Evolutionary conservation across 169 alveolate species (phyloP), one percentile per base, ranked within the genome.

Genomic region (Theileria luwenshuni): DNA sequence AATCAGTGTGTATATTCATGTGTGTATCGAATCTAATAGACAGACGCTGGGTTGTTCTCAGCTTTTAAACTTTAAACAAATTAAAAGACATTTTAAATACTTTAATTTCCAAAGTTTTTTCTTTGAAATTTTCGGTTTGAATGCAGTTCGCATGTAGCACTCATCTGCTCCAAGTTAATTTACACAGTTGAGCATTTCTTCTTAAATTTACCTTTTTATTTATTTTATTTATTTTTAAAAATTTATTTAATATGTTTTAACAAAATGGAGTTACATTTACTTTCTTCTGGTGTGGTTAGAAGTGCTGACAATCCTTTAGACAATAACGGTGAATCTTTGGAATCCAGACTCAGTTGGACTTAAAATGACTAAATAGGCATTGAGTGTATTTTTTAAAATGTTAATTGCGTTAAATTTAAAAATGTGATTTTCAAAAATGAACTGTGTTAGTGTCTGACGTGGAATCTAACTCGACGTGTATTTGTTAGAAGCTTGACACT

Each of bases 11-110:
- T 38, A 38, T 38, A 38, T 10, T 38, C 45, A 5, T 38, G 45
- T 38, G 45, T 38, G 45, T 38, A 38, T 38, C 10, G 5, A 5
- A 38, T 10, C 10, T 38, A 7, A 7, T 10, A 38, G n/a, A n/a
- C n/a, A n/a, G n/a, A 27, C n/a, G 61, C 28, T 60, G 69, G 69
- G 69, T 25, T 25, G 69, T 60, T 33, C 69, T 33, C 69, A 60
- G 69, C 69, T 10, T 10, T 27, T 27, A 60, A 12, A 28, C 6
- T n/a, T n/a, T n/a, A n/a, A n/a, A n/a, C n/a, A n/a, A n/a, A 19
- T 1, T 1, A 19, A 5, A 58, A 27, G n/a, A 25, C 21, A 27
- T 2, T 7, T 19, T 19, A 48, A 3, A 2, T 48, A 1, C 30
- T 48, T 19, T 2, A 48, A 25, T 58, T 58, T 3, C 54, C 32